phyloP scores from a whole-genome alignment of 495 filamentous ascomycete genomes.

The Terfezia boudieri region DNA sequence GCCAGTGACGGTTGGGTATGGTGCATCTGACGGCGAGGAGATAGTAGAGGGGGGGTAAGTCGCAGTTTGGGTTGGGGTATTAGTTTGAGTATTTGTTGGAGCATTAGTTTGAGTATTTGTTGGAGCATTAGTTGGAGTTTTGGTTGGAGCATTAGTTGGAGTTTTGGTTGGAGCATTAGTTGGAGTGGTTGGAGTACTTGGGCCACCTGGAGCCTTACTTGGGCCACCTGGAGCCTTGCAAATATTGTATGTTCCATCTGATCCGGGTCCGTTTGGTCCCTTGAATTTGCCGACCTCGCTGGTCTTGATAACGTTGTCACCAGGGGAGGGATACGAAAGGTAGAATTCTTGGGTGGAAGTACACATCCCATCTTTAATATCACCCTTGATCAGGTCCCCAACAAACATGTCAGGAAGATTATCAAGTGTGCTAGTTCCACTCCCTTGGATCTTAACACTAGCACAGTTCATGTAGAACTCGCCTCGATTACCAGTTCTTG shows the following conservation, averaged over 20 bases:
- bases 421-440: constrained; percentile 12
- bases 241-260: neutral
- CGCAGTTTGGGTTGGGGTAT: no score
- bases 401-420: constrained; percentile 29
- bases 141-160: no score
- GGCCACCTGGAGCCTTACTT: neutral
- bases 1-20: no score
- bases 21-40: no score
- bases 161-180: no score
- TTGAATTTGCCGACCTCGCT: neutral
- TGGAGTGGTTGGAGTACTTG: no score
- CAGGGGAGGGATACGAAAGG: constrained; percentile 10
- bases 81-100: no score
- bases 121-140: no score
- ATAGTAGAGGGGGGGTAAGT: no score
- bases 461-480: constrained; percentile 36
- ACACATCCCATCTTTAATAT: constrained; percentile 10
- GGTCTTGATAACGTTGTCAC: constrained; percentile 4
- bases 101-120: no score
- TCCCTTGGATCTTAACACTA: constrained; percentile 24
- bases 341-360: constrained; percentile 7
- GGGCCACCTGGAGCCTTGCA: neutral
- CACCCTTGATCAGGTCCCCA: constrained; percentile 26
- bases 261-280: neutral
- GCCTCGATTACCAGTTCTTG: constrained; percentile 25